These are phyloP conservation scores for Magnolia kwangsiensis DNA, from an alignment of 164 flowering plant species.

Conservation along the genomic window DNA sequence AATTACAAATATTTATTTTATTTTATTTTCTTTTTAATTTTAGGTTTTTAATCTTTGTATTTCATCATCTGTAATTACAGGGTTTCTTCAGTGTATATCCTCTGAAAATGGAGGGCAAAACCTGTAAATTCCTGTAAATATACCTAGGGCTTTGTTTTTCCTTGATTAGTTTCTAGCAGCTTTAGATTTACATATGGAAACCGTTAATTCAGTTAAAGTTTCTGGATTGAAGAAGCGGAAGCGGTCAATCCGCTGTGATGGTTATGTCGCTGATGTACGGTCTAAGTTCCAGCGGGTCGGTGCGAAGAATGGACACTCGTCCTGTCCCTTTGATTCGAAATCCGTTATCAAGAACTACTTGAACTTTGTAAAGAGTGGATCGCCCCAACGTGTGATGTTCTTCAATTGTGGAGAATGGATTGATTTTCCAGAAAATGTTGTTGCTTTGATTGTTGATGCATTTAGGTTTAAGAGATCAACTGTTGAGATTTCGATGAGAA, in stretches of 20 bases:
- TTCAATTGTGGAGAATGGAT: slow-evolving; percentile 20
- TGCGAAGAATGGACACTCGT: background rate
- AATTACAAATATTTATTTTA: background rate
- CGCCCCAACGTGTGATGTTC: slow-evolving; percentile 19
- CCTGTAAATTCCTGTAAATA: slow-evolving; percentile 8
- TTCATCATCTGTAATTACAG: background rate
- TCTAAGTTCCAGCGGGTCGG: background rate
- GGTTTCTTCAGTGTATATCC: background rate
- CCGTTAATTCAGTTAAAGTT: background rate
- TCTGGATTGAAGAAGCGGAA: slow-evolving; percentile 8
- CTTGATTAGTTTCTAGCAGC: background rate
- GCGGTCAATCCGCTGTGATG: background rate
- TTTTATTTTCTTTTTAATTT: background rate
- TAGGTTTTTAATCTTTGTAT: background rate
- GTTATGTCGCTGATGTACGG: background rate
- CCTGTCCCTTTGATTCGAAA: background rate
- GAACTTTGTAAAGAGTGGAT: slow-evolving; percentile 17
- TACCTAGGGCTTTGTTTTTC: background rate
- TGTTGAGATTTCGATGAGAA: slow-evolving; percentile 11
- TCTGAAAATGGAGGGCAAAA: slow-evolving; percentile 2
- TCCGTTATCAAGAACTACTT: slow-evolving; percentile 11
- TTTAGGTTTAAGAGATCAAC: slow-evolving; percentile 12
- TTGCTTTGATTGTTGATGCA: slow-evolving; percentile 9
- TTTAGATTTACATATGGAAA: background rate
- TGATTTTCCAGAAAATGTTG: slow-evolving; percentile 18